Conservation (phyloP, 23 red algal genomes). For the Agarophyton chilense region DNA sequence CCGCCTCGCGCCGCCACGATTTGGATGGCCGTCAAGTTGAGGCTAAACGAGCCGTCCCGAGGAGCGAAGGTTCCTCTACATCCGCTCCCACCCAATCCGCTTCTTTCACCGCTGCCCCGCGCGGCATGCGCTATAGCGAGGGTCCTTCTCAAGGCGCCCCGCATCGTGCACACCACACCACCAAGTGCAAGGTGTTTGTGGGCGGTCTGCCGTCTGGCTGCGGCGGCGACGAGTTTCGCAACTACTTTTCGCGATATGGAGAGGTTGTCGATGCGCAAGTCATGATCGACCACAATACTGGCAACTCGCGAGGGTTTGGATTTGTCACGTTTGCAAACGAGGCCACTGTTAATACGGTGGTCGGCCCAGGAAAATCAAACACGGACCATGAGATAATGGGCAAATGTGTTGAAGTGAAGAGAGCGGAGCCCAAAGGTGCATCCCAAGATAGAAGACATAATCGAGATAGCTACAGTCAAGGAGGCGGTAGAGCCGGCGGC, state of each 20-base stretch:
- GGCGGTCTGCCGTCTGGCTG: constrained; percentile 88
- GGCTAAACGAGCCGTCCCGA: constrained; percentile 89
- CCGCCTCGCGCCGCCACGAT: constrained; percentile 79
- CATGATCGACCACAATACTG: constrained; percentile 96
- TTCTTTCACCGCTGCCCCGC: neutral
- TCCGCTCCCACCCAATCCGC: neutral
- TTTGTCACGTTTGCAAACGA: constrained; percentile 94
- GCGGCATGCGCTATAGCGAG: neutral
- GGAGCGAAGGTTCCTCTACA: constrained; percentile 47
- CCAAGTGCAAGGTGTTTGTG: constrained; percentile 89
- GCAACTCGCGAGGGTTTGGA: constrained; percentile 92
- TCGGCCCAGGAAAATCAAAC: constrained; percentile 65
- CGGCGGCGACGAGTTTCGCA: constrained; percentile 77
- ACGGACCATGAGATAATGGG: constrained; percentile 90
- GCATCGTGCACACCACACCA: constrained; percentile 55
- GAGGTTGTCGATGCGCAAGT: constrained; percentile 85
- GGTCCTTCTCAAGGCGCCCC: neutral
- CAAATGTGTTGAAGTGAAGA: constrained; percentile 92
- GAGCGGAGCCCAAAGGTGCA: constrained; percentile 75
- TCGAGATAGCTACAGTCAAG: constrained; percentile 58
- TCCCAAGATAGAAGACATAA: constrained; percentile 49
- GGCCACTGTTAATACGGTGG: constrained; percentile 69
- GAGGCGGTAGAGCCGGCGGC: constrained; percentile 40
- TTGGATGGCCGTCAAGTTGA: constrained; percentile 96
- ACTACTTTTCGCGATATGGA: constrained; percentile 92